These are phyloP conservation scores for Canariomyces notabilis DNA, from an alignment of 2,329 filamentous ascomycete genomes.

Conservation along the genomic window DNA sequence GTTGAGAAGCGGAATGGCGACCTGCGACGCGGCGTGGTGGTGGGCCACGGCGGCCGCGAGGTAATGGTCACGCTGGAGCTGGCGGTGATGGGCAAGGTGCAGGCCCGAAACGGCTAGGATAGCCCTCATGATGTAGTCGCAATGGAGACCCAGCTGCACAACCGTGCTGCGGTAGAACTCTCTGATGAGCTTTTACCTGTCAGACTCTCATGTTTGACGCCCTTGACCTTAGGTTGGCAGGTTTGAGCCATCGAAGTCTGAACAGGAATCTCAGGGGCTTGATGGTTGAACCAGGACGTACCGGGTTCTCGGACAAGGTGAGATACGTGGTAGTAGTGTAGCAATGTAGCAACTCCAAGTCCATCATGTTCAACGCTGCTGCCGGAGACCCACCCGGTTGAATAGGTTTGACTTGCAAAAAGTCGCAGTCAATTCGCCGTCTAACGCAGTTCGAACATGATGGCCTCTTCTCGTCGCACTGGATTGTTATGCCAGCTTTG, in stretches of 20 bases:
- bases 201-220: no score
- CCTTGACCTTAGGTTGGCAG: no score
- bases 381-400: not conserved
- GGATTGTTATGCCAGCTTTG: no score
- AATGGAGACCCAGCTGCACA: slow-evolving; percentile 39
- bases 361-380: slow-evolving; percentile 31
- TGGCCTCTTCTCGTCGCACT: slow-evolving; percentile 35
- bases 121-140: slow-evolving; percentile 41
- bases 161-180: slow-evolving; percentile 41
- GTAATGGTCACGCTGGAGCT: slow-evolving; percentile 32
- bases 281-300: no score
- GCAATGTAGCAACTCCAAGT: slow-evolving; percentile 48
- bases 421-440: slow-evolving; percentile 34
- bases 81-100: slow-evolving; percentile 38
- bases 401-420: slow-evolving; percentile 15
- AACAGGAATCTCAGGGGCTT: no score
- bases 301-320: slow-evolving; percentile 37
- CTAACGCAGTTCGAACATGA: slow-evolving; percentile 34
- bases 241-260: no score
- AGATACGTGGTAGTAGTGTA: slow-evolving; percentile 42
- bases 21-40: slow-evolving; percentile 6
- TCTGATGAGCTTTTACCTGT: no score
- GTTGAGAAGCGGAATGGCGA: slow-evolving; percentile 19
- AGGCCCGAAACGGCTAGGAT: slow-evolving; percentile 43
- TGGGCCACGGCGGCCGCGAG: slow-evolving; percentile 18